These are phyloP conservation scores for Mycena pura DNA, from an alignment of 768 basidiomycete species.

Conservation along the genomic window DNA sequence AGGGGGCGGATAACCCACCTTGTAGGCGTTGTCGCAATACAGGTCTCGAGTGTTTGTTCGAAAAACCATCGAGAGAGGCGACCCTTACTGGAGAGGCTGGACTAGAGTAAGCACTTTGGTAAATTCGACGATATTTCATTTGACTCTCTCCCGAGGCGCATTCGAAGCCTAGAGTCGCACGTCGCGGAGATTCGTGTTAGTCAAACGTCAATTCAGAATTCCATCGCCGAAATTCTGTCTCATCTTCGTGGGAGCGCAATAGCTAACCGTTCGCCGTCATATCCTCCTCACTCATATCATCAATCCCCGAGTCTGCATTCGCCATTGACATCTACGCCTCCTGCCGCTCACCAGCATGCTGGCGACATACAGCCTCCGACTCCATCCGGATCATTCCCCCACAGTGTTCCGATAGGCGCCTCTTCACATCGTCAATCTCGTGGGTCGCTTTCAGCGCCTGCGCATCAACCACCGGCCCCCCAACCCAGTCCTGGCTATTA, in stretches of 20 bases:
- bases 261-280: slow-evolving; percentile 70
- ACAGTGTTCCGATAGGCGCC: slow-evolving; percentile 33
- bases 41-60: slow-evolving; percentile 91
- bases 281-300: slow-evolving; percentile 57
- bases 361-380: slow-evolving; percentile 50
- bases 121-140: slow-evolving; percentile 23
- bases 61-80: slow-evolving; percentile 89
- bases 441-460: slow-evolving; percentile 40
- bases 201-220: slow-evolving; percentile 78
- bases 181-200: slow-evolving; percentile 82
- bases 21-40: slow-evolving; percentile 89
- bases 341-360: slow-evolving; percentile 48
- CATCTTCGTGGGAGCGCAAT: slow-evolving; percentile 70
- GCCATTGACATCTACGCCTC: slow-evolving; percentile 58
- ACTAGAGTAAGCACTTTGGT: slow-evolving; percentile 68
- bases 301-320: slow-evolving; percentile 75
- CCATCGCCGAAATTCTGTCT: slow-evolving; percentile 79
- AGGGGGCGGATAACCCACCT: slow-evolving; percentile 96
- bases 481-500: slow-evolving; percentile 48
- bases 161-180: slow-evolving; percentile 86
- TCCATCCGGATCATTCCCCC: slow-evolving; percentile 40
- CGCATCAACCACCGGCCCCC: slow-evolving; percentile 45
- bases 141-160: slow-evolving; percentile 63
- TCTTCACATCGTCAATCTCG: slow-evolving; percentile 44
- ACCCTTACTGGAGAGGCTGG: slow-evolving; percentile 90